Evolutionary conservation across 176 grass and related monocot genomes (phyloP), one percentile per base, ranked within the genome.

Genomic region (Phyllostachys edulis): DNA sequence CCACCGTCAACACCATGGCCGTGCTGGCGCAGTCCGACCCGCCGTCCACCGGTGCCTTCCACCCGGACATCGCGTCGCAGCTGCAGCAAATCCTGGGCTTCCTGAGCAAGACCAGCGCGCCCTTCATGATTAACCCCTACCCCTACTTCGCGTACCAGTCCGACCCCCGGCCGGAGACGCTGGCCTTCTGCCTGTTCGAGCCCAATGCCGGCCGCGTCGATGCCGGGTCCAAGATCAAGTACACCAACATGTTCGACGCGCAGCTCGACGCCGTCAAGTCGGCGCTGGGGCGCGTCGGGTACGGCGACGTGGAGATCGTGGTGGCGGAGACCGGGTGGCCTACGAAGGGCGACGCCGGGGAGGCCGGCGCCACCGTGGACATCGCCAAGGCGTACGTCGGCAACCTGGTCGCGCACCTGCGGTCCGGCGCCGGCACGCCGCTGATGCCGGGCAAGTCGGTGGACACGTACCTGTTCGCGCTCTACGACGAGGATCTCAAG

Each of bases 231-330:
- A 88, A 9, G 81, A 71, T 92, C 74, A 90, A 47, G 46, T 98
- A 98, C 85, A 86, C 89, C 85, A 98, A 98, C 93, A 98, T 98
- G 96, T 98, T 98, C 91, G 96, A 98, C 78, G 96, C 96, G 80
- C 96, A 98, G 86, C 71, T 98, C 6, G 96, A 98, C 77, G 96
- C 93, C 42, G 91, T 98, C 7, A 87, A 74, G 72, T 88, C 96
- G 2, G 96, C 96, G 18, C 77, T 98, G 42, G 39, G 47, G 9
- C 77, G 89, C 1, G 73, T 80, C 27, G 92, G 92, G 6, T 98
- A 89, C 90, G 76, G 91, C 0, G n/a, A 12, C 67, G 88, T 83
- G 16, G 91, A 94, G 4, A 81, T 98, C 78, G 89, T 98, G n/a
- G 96, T 98, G 20, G 96, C 96, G 7, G 96, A 98, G 91, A 98